Evolutionary conservation across 2,329 filamentous ascomycete genomes (phyloP).

Genomic region (Cryphonectria radicalis): DNA sequence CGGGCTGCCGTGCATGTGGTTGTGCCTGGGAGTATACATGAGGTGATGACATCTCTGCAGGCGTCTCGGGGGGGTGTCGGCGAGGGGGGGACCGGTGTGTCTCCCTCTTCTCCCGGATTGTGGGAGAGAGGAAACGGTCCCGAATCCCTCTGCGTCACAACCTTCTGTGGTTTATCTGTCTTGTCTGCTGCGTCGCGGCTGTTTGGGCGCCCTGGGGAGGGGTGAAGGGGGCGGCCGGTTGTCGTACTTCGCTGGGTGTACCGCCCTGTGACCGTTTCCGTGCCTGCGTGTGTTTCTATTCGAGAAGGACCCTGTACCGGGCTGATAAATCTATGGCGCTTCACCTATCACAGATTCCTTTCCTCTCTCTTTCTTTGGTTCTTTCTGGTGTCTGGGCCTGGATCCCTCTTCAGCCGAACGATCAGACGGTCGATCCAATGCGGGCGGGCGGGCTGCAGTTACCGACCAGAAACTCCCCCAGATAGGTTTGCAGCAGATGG

Average conservation of each 20-base stretch:
- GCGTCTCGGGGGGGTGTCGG: background rate
- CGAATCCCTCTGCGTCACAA: background rate
- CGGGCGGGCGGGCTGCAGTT: background rate
- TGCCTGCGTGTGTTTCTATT: background rate
- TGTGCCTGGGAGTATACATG: slow-evolving; percentile 23
- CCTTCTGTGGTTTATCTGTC: background rate
- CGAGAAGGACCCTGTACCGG: background rate
- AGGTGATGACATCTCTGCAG: slow-evolving; percentile 28
- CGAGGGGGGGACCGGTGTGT: slow-evolving; percentile 14
- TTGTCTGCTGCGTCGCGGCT: slow-evolving; percentile 3
- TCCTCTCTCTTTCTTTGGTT: background rate
- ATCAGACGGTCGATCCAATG: slow-evolving; percentile 10
- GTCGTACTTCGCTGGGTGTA: background rate
- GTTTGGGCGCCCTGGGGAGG: background rate
- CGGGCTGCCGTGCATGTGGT: slow-evolving; percentile 20
- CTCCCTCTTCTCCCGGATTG: slow-evolving; percentile 26
- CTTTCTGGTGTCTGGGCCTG: background rate
- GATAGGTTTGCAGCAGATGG: background rate
- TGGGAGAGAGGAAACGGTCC: slow-evolving; percentile 23
- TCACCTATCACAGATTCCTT: background rate
- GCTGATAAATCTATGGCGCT: background rate
- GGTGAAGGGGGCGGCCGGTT: background rate
- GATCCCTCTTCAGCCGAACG: background rate
- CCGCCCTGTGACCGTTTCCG: background rate
- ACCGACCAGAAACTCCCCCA: background rate